Base-by-base conservation (phyloP, 805 yeast species). In the Kockiozyma suomiensis region DNA sequence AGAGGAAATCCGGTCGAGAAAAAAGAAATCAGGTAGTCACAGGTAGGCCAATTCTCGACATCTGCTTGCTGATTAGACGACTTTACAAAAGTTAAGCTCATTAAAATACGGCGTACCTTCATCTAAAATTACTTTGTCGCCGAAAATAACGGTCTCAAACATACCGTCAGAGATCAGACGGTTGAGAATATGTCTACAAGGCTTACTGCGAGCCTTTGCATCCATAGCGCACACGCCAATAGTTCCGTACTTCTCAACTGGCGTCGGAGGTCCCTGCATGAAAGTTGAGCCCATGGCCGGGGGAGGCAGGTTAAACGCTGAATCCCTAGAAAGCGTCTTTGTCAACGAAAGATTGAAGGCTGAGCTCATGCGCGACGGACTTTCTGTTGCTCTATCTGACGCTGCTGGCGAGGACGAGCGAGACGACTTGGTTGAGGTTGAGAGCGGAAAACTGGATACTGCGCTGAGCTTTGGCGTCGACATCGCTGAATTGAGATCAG, bases 221-320 rank as follows among this genome's bases (percentile, higher is more conserved):
- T 94, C 99, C 97, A 94, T 92, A 10, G 99, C 99, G 76, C 99
- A 94, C 1, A 94, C 97, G 54, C 99, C 99, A 68, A 94, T 90
- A 66, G 90, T 92, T 41, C 99, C 98, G 65, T 92, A 84, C 54
- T 67, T 70, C 33, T 57, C 59, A 5, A 66, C 49, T 2, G 60
- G 60, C 5, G 67, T 55, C 17, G 59, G 58, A 13, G 63, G 67
- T 17, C 63, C 64, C n/a, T 58, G 64, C 45, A 64, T 51, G 19
- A 62, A 38, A 4, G 66, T 62, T 5, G 66, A 35, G 13, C 62
- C 66, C 49, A 55, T 19, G 8, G 53, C 52, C n/a, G 61, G 56
- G 5, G 56, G 54, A 1, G 63, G 57, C 42, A 60, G 47, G n/a
- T 53, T 30, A 33, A 56, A 51, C 25, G 41, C 28, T 17, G 66